Percentiles rank a stretch among this genome's conserved stretches.
Conservation (phyloP, 2,329 filamentous ascomycete species). For the Simplicillium sp. region DNA sequence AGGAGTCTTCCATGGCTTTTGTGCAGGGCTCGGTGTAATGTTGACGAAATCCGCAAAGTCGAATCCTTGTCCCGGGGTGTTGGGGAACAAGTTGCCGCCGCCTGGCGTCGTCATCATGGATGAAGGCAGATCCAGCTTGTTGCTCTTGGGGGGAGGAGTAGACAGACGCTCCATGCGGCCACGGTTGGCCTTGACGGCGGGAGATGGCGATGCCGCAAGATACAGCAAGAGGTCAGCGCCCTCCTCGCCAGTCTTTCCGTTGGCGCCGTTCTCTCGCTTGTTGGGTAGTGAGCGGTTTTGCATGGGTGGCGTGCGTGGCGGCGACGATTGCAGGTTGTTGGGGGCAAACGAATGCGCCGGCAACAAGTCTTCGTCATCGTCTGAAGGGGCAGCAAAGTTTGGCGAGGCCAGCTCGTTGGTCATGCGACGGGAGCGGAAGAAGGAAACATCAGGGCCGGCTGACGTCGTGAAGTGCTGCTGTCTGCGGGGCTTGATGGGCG, state of each 20-base stretch:
- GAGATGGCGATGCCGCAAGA: constrained; percentile 84
- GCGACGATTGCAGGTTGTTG: constrained; percentile 63
- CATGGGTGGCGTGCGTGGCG: constrained; percentile 73
- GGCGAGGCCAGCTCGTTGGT: constrained; percentile 52
- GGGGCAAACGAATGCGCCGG: constrained; percentile 65
- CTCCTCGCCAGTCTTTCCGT: constrained; percentile 60
- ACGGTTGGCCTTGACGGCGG: constrained; percentile 51
- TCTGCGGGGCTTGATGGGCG: constrained; percentile 69
- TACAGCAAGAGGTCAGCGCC: constrained; percentile 75
- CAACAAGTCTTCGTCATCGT: constrained; percentile 77
- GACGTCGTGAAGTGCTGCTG: constrained; percentile 66
- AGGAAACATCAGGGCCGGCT: constrained; percentile 64
- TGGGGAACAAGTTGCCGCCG: constrained; percentile 58
- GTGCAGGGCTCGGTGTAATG: constrained; percentile 90
- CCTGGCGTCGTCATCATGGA: constrained; percentile 86
- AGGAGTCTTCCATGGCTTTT: constrained; percentile 81
- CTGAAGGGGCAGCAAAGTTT: constrained; percentile 54
- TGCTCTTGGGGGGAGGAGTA: constrained; percentile 64
- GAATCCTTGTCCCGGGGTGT: constrained; percentile 74
- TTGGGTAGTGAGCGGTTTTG: constrained; percentile 39
- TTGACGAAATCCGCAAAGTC: constrained; percentile 98
- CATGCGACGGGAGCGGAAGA: constrained; percentile 64
- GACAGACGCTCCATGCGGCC: constrained; percentile 59
- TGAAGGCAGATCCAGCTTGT: constrained; percentile 60
- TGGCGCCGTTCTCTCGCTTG: constrained; percentile 33